Conservation (phyloP, 495 filamentous ascomycete genomes). For the Cercophora newfieldiana region DNA sequence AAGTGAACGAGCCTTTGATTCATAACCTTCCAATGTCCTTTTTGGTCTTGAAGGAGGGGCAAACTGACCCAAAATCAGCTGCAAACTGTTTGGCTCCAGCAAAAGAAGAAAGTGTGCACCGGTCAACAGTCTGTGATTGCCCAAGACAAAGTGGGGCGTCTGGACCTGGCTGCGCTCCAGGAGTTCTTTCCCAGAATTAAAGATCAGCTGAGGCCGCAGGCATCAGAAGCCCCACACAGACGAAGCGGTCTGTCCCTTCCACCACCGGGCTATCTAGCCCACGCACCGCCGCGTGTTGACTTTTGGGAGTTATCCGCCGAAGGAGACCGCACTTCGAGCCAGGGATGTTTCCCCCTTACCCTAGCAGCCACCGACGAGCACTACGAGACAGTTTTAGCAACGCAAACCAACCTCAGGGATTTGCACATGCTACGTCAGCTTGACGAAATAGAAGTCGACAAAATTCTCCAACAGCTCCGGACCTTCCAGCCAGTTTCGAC, state of each 20-base stretch:
- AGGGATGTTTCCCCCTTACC: slow-evolving; percentile 27
- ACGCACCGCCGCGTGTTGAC: slow-evolving; percentile 17
- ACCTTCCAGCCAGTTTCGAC: slow-evolving; percentile 12
- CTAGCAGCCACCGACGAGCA: slow-evolving; percentile 15
- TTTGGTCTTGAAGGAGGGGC: not conserved
- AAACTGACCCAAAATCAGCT: slow-evolving; percentile 11
- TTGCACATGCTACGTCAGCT: slow-evolving; percentile 28
- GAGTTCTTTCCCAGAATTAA: slow-evolving; percentile 17
- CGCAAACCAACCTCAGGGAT: slow-evolving; percentile 25
- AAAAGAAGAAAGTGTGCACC: slow-evolving; percentile 19
- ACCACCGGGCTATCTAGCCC: slow-evolving; percentile 12
- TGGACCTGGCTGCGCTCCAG: slow-evolving; percentile 20
- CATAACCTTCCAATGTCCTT: not conserved
- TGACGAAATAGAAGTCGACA: slow-evolving; percentile 21
- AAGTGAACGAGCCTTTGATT: not conserved
- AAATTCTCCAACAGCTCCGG: slow-evolving; percentile 23
- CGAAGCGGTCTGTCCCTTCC: not conserved
- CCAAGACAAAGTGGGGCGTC: slow-evolving; percentile 8
- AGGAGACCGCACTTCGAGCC: slow-evolving; percentile 16
- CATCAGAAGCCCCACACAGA: not conserved
- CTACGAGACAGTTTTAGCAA: slow-evolving; percentile 21
- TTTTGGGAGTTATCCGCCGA: slow-evolving; percentile 26
- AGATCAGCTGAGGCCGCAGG: slow-evolving; percentile 4
- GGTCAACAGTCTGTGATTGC: not conserved
- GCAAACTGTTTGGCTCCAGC: slow-evolving; percentile 24